These are phyloP conservation scores for Corchorus olitorius DNA, from an alignment of 345 rosid genomes.

Conservation along the genomic window DNA sequence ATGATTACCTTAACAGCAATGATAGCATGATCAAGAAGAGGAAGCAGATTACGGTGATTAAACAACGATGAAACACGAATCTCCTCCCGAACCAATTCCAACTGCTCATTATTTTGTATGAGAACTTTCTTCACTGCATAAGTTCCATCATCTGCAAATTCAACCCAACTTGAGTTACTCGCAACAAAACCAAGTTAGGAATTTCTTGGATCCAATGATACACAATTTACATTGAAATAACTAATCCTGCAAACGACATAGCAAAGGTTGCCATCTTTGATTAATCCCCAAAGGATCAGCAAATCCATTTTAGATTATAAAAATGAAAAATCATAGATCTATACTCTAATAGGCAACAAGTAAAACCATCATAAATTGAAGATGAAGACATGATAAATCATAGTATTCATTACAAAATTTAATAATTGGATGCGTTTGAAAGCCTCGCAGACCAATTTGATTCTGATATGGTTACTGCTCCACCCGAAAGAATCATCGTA, in stretches of 20 bases:
- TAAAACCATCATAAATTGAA: neutral
- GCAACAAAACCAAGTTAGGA: neutral
- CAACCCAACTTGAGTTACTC: constrained; percentile 10
- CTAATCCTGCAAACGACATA: neutral
- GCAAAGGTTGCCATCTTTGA: neutral
- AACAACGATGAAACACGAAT: constrained; percentile 88
- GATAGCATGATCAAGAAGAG: constrained; percentile 94
- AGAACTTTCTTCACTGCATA: constrained; percentile 98
- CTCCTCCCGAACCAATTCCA: constrained; percentile 91
- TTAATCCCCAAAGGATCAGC: neutral
- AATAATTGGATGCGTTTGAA: too few relatives aligned
- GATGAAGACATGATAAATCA: neutral
- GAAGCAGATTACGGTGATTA: constrained; percentile 88
- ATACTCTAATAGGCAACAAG: neutral
- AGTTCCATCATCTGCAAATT: constrained; percentile 74
- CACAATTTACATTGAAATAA: neutral
- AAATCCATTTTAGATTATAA: neutral
- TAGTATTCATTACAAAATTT: neutral
- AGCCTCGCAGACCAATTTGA: too few relatives aligned
- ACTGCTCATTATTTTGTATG: constrained; percentile 82
- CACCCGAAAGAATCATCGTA: too few relatives aligned
- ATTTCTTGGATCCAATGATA: neutral
- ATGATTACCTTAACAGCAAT: constrained; percentile 74
- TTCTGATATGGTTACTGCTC: too few relatives aligned
- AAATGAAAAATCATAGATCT: constrained; percentile 1